Percentiles rank a stretch among this genome's conserved stretches.
Evolutionary conservation across 768 basidiomycete species (phyloP).

Genomic region (Mycena albidolilacea): DNA sequence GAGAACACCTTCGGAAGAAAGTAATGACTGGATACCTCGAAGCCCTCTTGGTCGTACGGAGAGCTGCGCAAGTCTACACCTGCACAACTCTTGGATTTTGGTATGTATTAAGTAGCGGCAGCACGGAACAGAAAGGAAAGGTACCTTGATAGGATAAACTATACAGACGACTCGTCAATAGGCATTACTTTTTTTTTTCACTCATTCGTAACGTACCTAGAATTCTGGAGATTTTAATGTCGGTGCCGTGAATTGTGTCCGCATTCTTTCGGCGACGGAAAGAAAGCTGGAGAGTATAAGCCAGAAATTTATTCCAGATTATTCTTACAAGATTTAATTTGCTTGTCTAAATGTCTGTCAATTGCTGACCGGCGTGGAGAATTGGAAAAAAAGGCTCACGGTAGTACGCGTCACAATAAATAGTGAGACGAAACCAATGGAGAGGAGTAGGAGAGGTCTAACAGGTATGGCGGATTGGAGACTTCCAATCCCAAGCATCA

Average conservation of each 20-base stretch:
- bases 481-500: neutral
- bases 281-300: constrained; percentile 13
- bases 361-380: neutral
- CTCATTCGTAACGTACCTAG: constrained; percentile 10
- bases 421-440: constrained; percentile 15
- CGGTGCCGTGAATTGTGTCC: constrained; percentile 30
- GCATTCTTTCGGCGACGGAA: neutral
- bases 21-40: constrained; percentile 25
- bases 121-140: neutral
- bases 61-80: constrained; percentile 32
- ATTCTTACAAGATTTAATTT: constrained; percentile 6
- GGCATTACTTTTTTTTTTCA: neutral
- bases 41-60: constrained; percentile 36
- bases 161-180: neutral
- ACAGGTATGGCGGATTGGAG: neutral
- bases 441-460: constrained; percentile 18
- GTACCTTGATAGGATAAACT: constrained; percentile 41
- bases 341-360: constrained; percentile 7
- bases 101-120: neutral
- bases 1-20: neutral
- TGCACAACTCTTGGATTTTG: constrained; percentile 35
- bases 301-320: too few species aligned
- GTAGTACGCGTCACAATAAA: constrained; percentile 19
- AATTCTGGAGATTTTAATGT: constrained; percentile 33
- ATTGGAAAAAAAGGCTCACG: constrained; percentile 6